These are phyloP conservation scores for Tieghemostelium lacteum DNA, from an alignment of 78 protist genomes.

Conservation along the genomic window DNA sequence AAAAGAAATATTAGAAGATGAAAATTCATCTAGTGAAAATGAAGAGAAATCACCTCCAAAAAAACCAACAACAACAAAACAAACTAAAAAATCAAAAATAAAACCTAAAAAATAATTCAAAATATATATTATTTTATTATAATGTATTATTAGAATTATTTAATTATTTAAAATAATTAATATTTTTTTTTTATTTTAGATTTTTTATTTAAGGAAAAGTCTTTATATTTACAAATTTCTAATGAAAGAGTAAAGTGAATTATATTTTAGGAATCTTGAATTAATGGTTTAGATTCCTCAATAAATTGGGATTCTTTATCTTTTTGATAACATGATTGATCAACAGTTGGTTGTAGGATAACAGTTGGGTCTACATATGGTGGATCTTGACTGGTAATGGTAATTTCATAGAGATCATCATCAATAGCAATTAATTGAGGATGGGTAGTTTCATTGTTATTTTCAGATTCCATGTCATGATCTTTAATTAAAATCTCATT, in stretches of 20 bases:
- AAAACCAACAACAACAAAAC: neutral
- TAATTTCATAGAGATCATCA: neutral
- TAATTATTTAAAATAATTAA: no score
- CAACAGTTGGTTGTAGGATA: neutral
- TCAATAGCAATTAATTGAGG: neutral
- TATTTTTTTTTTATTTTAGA: no score
- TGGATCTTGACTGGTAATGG: neutral
- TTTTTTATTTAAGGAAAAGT: neutral
- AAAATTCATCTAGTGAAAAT: neutral
- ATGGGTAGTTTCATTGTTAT: neutral
- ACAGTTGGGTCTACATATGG: neutral
- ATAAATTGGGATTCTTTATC: neutral
- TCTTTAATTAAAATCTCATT: neutral
- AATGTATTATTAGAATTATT: no score
- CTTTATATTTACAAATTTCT: no score
- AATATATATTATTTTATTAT: no score
- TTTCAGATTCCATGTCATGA: neutral
- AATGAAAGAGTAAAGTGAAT: no score
- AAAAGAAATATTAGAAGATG: neutral
- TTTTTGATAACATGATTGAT: neutral
- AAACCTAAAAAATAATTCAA: no score
- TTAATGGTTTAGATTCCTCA: neutral
- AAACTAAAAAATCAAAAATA: neutral
- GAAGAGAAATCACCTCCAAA: conserved; percentile 6
- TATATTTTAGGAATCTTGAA: no score